Conservation (phyloP, 164 flowering plant genomes). For the Vitis cinerea region DNA sequence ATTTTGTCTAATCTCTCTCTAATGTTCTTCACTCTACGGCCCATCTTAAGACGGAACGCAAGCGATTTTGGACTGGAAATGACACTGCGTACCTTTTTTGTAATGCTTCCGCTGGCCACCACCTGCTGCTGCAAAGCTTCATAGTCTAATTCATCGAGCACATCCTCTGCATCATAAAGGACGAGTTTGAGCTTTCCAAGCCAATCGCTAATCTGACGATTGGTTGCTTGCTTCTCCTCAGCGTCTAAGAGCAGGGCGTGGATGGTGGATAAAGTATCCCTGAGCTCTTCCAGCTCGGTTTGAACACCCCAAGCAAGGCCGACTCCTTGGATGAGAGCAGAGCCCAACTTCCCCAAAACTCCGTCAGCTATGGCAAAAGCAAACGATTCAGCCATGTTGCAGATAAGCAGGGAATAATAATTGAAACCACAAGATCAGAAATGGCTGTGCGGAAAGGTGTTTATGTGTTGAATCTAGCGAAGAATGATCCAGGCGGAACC, state of each 20-base stretch:
- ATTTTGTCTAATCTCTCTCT: conserved; percentile 10
- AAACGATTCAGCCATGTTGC: too few species aligned
- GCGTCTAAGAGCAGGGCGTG: conserved; percentile 24
- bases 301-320: conserved; percentile 2
- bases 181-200: conserved; percentile 4
- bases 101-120: not conserved
- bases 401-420: too few species aligned
- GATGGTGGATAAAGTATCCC: not conserved
- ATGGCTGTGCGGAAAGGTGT: too few species aligned
- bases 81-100: conserved; percentile 1
- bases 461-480: too few species aligned
- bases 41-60: conserved; percentile 6
- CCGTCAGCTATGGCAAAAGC: too few species aligned
- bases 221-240: conserved; percentile 10
- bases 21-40: conserved; percentile 12
- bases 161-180: conserved; percentile 1
- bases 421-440: too few species aligned
- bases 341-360: too few species aligned
- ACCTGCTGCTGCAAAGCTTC: not conserved
- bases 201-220: conserved; percentile 2
- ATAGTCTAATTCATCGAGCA: conserved; percentile 4
- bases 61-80: not conserved
- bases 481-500: too few species aligned
- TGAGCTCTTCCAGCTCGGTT: conserved; percentile 10
- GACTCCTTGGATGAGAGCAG: not conserved